Conservation (phyloP, 306 rosid species). For the Acmispon strigosus region DNA sequence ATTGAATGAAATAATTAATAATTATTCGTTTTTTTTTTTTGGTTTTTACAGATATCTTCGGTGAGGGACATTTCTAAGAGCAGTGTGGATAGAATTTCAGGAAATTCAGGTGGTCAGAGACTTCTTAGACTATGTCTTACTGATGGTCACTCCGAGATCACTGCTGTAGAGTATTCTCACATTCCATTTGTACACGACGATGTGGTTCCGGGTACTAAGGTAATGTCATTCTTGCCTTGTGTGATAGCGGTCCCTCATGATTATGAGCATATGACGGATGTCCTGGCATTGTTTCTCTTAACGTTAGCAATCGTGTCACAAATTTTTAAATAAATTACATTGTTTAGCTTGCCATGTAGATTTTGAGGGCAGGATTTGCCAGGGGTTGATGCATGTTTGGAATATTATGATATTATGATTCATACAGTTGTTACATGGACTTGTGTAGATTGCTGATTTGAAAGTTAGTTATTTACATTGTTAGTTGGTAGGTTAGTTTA, state of each 20-base stretch:
- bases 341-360: background rate
- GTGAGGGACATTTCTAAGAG: slow-evolving; percentile 64
- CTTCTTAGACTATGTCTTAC: slow-evolving; percentile 65
- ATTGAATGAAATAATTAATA: background rate
- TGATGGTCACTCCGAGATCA: slow-evolving; percentile 72
- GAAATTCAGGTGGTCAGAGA: slow-evolving; percentile 40
- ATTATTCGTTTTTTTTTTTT: slow-evolving; percentile 3
- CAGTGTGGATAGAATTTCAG: slow-evolving; percentile 40
- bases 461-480: background rate
- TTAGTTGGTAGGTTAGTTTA: background rate
- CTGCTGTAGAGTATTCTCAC: slow-evolving; percentile 65
- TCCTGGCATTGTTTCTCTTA: background rate
- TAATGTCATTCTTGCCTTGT: slow-evolving; percentile 15
- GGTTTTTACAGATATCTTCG: slow-evolving; percentile 55
- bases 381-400: background rate
- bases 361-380: background rate
- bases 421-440: background rate
- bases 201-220: slow-evolving; percentile 89
- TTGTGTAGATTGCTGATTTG: background rate
- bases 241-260: background rate
- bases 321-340: background rate
- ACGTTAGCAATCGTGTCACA: background rate
- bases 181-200: slow-evolving; percentile 50
- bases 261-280: background rate
- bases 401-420: slow-evolving; percentile 8